Evolutionary conservation across 2,329 filamentous ascomycete genomes (phyloP).

Genomic region (Botrytis byssoidea): DNA sequence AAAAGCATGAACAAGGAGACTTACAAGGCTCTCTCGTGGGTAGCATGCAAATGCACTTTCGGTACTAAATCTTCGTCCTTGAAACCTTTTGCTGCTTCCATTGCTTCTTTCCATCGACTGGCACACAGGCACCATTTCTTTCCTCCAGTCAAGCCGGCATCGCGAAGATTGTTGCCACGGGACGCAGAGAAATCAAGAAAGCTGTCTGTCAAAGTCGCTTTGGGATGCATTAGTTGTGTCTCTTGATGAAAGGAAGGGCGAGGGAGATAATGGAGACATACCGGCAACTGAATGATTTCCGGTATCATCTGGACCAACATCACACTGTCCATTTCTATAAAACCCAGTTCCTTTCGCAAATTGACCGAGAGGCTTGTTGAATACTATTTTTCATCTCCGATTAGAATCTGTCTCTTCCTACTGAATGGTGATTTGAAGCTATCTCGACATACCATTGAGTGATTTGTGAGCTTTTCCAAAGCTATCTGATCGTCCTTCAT

Average conservation of each 20-base stretch:
- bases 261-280: slow-evolving; percentile 10
- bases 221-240: background rate
- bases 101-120: slow-evolving; percentile 57
- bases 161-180: slow-evolving; percentile 57
- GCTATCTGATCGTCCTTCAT: background rate
- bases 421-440: slow-evolving; percentile 11
- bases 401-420: background rate
- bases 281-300: slow-evolving; percentile 60
- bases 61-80: slow-evolving; percentile 31
- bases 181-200: slow-evolving; percentile 61
- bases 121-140: slow-evolving; percentile 65
- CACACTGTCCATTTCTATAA: slow-evolving; percentile 60
- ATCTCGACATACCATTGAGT: slow-evolving; percentile 23
- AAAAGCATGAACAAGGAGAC: slow-evolving; percentile 15
- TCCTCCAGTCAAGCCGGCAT: slow-evolving; percentile 53
- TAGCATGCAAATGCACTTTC: slow-evolving; percentile 41
- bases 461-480: slow-evolving; percentile 17
- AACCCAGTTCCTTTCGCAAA: slow-evolving; percentile 60
- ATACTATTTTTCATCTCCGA: slow-evolving; percentile 43
- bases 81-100: slow-evolving; percentile 26
- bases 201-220: slow-evolving; percentile 54
- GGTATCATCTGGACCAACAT: slow-evolving; percentile 50
- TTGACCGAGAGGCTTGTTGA: slow-evolving; percentile 56
- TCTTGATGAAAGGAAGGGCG: background rate
- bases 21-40: slow-evolving; percentile 40